Evolutionary conservation across 148 eudicot genomes (phyloP), one percentile per base, ranked within the genome.

Genomic region (Cornus florida): DNA sequence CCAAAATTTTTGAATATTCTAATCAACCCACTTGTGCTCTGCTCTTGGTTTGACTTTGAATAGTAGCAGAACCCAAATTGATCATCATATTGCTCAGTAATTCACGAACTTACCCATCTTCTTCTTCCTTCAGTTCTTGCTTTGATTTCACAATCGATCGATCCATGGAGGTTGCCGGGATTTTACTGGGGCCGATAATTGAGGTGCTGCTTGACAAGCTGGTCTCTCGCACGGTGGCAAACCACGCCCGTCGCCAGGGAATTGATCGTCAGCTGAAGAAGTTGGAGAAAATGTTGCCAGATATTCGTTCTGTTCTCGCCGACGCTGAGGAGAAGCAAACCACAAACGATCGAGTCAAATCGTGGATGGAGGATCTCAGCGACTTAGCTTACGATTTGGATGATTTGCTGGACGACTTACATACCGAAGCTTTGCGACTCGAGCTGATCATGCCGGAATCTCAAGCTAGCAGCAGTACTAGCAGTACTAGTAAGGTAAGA

Each of bases 331-430:
- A 43, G 56, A 76, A 62, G 70, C 75, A 76, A 60, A 24, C 38
- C 1, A 60, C 10, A 2, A 39, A 78, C 6, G 19, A 10, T 3
- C 28, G 31, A 13, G 75, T 77, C 10, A 75, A 72, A 31, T 5
- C 13, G 22, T 85, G 84, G 82, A 75, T 85, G 3, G 80, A 79
- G 1, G 80, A 82, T 1, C 71, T 85, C 70, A 67, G 68, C n/a
- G 71, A 85, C 10, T 50, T 77, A 31, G 10, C 68, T 17, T 85
- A 82, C 57, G 87, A 82, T 68, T 59, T 79, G 38, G 82, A 85
- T 69, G 80, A 79, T 35, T 14, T 82, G 31, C 22, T 82, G 57
- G 84, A 85, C 6, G 76, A 79, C 59, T 73, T 82, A 57, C 74
- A 70, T n/a, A 65, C 69, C 2, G 75, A 76, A 67, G 69, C 72